Evolutionary conservation across 768 basidiomycete species (phyloP).

Genomic region (Tremella yokohamensis): DNA sequence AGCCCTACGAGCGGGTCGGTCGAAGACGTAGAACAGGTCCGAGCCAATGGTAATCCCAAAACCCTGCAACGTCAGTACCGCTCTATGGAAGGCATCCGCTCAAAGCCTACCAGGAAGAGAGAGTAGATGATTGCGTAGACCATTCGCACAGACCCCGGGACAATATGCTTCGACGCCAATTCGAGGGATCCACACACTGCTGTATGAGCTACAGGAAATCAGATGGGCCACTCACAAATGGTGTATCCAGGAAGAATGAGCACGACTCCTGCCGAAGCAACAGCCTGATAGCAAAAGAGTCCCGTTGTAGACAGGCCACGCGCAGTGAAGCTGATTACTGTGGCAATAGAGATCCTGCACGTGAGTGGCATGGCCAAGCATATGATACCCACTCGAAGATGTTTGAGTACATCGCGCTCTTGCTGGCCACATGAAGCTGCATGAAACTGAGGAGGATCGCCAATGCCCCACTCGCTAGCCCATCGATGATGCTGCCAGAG

Average conservation of each 20-base stretch:
- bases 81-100: not conserved
- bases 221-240: constrained; percentile 32
- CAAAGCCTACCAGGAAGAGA: constrained; percentile 38
- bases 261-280: constrained; percentile 40
- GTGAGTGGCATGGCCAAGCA: not conserved
- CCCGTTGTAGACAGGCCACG: constrained; percentile 39
- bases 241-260: constrained; percentile 48
- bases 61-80: constrained; percentile 15
- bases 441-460: constrained; percentile 67
- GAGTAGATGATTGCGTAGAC: constrained; percentile 50
- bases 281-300: constrained; percentile 44
- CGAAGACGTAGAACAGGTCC: constrained; percentile 44
- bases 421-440: constrained; percentile 69
- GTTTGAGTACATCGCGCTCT: constrained; percentile 77
- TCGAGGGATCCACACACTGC: constrained; percentile 46
- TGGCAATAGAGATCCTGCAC: constrained; percentile 72
- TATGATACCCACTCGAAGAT: constrained; percentile 73
- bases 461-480: constrained; percentile 31
- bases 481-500: constrained; percentile 64
- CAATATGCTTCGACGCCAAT: constrained; percentile 45
- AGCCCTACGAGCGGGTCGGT: constrained; percentile 25
- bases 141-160: constrained; percentile 45
- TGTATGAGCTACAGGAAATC: constrained; percentile 7
- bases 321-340: constrained; percentile 73
- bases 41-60: constrained; percentile 49